Base-by-base conservation (phyloP, 257 asterid genomes). In the Jacaranda mimosifolia region DNA sequence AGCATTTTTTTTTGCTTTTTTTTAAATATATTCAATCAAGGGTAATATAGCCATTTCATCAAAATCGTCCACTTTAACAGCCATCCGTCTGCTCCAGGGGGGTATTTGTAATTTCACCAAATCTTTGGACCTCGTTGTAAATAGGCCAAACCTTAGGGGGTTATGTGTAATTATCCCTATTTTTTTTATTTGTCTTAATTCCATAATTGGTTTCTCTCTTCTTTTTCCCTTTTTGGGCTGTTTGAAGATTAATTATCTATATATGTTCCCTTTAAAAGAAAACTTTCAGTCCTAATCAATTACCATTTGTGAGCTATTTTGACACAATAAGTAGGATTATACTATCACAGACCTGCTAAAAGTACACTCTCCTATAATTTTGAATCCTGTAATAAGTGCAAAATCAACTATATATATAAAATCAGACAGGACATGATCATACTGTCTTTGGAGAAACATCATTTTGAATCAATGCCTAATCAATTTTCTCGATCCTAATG, bases 401-500 rank as follows among this genome's bases (percentile, higher is more conserved):
- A 48, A 53, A 17, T 12, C 49, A 40, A 40, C 45, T 3, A 3
- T 40, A 40, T 21, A 5, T 40, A 6, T 35, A 40, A 10, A 18
- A 55, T 55, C 76, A 56, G 66, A 71, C 45, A 40, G 39, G 66
- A 71, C 76, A 39, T 38, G 66, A 55, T 53, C 7, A 46, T 62
- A 35, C 72, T 63, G 48, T 14, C 6, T 62, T 15, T 46, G 53
- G 12, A n/a, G 2, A 32, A 35, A 48, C 79, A 74, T 48, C 42
- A n/a, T 32, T 74, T 1, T 32, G 17, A 48, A 9, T 36, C 5
- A 46, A 15, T 11, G n/a, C 52, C 9, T 74, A 74, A 74, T 63
- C 63, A 45, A 5, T 49, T 45, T 63, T 39, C 3, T 57, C 3
- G 2, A 19, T 40, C 73, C 39, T 68, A 45, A 68, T 40, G 43